Evolutionary conservation across 2,329 filamentous ascomycete genomes (phyloP).

Genomic region (Diaporthe citrichinensis): DNA sequence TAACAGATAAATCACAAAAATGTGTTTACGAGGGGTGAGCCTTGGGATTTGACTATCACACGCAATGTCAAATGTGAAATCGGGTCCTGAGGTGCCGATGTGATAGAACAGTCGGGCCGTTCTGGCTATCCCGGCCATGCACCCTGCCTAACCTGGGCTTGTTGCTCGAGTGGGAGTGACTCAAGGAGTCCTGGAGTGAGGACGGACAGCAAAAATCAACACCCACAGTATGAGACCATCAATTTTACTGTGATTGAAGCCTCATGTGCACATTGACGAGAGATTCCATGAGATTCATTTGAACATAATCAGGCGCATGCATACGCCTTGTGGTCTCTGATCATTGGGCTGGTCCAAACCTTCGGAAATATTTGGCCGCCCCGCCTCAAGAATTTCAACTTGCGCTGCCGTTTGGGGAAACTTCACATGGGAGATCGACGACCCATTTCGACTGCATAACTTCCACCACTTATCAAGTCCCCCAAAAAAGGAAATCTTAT

Average conservation of each 20-base stretch:
- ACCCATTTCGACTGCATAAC: background rate
- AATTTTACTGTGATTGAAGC: background rate
- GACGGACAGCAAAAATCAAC: background rate
- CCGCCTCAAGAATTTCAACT: conserved; percentile 38
- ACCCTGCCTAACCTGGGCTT: background rate
- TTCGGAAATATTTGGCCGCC: conserved; percentile 30
- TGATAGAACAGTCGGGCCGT: background rate
- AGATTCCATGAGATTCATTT: background rate
- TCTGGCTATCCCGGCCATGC: background rate
- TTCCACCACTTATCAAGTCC: background rate
- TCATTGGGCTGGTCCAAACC: conserved; percentile 14
- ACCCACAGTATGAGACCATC: background rate
- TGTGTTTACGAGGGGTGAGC: background rate
- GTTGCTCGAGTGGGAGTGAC: background rate
- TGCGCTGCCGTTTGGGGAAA: background rate
- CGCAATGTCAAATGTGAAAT: background rate
- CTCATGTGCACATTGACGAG: background rate
- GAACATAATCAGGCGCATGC: background rate
- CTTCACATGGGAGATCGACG: background rate
- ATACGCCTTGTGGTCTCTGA: background rate
- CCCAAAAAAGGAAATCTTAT: too few species aligned
- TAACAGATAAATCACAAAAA: background rate
- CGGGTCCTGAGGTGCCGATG: background rate
- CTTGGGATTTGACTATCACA: background rate
- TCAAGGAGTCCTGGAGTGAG: background rate